phyloP scores from a whole-genome alignment of 306 rosid genomes.

The Luffa acutangula region DNA sequence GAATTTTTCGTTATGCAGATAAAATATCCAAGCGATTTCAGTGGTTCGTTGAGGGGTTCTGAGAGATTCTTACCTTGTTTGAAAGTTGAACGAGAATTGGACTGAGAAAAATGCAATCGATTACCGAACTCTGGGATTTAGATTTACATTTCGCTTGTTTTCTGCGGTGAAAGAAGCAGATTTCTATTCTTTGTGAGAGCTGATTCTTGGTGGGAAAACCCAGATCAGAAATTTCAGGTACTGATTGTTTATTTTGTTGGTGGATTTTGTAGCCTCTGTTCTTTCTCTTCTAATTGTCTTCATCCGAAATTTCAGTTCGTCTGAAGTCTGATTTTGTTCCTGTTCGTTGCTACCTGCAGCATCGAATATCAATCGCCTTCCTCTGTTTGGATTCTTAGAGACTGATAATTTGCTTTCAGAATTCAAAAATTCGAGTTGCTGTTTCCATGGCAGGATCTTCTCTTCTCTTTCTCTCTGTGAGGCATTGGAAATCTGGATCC shows the following conservation, averaged over 20 bases:
- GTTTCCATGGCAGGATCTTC: neutral
- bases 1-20: neutral
- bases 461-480: neutral
- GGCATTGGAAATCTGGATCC: neutral
- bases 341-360: neutral
- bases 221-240: conserved; percentile 9
- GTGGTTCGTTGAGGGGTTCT: neutral
- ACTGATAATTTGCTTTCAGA: neutral
- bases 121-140: neutral
- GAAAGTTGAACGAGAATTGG: neutral
- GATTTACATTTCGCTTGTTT: neutral
- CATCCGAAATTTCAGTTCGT: neutral
- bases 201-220: neutral
- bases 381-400: neutral
- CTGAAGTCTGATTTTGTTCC: neutral
- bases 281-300: neutral
- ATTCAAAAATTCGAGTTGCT: neutral
- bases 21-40: neutral
- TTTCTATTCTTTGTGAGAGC: neutral
- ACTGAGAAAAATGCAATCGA: neutral
- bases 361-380: neutral
- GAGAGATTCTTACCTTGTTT: neutral
- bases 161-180: neutral
- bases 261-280: neutral
- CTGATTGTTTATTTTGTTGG: neutral